These are phyloP conservation scores for Symbiodinium natans DNA, from an alignment of 73 alveolate species.

Conservation along the genomic window DNA sequence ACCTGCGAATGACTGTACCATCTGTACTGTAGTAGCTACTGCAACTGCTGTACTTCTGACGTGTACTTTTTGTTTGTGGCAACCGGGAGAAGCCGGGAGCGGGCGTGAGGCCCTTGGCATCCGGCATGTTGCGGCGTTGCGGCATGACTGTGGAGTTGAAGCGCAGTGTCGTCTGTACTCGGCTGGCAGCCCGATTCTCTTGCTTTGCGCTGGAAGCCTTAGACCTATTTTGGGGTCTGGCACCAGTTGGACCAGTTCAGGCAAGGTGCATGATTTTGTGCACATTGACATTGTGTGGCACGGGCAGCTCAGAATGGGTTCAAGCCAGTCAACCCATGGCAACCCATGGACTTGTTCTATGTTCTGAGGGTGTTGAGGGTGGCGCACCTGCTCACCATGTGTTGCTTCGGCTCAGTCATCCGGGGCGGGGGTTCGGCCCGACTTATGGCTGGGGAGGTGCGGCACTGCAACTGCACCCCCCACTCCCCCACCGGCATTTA, in stretches of 20 bases:
- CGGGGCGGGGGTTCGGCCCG: neutral
- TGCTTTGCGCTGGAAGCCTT: neutral
- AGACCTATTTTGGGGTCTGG: neutral
- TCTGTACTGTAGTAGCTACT: neutral
- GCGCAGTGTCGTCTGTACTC: neutral
- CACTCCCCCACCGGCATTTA: no score
- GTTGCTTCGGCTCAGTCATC: neutral
- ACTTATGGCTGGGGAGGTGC: neutral
- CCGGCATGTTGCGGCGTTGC: neutral
- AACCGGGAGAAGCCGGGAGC: neutral
- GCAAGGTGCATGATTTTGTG: neutral
- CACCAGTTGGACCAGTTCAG: neutral
- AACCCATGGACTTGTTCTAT: no score
- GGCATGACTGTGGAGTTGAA: neutral
- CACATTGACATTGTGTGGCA: neutral
- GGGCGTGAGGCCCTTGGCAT: slow-evolving; percentile 13
- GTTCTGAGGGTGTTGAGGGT: no score
- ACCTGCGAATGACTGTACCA: neutral
- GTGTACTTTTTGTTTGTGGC: no score
- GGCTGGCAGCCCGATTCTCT: neutral
- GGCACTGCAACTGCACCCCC: neutral
- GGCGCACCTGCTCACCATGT: no score
- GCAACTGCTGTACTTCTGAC: no score
- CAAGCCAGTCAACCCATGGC: no score
- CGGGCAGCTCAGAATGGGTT: neutral